Evolutionary conservation across 345 rosid species (phyloP).

Genomic region (Diplotaxis tenuifolia): DNA sequence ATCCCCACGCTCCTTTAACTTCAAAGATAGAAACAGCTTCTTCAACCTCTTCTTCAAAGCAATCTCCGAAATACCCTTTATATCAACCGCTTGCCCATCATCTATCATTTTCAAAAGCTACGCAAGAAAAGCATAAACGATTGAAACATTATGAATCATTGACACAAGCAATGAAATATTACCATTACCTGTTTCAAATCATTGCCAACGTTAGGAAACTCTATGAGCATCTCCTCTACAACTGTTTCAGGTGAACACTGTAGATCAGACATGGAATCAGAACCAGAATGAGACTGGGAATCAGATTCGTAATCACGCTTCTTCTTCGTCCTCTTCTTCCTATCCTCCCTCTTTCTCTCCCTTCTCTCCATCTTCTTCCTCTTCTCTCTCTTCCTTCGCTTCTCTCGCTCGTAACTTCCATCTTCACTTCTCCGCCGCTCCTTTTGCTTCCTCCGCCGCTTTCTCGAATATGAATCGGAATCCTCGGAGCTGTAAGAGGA

Average conservation of each 20-base stretch:
- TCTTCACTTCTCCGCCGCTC: slow-evolving; percentile 43
- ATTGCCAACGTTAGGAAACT: slow-evolving; percentile 61
- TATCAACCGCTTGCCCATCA: slow-evolving; percentile 91
- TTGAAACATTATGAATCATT: background rate
- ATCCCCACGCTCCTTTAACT: slow-evolving; percentile 66
- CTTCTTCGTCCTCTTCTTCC: slow-evolving; percentile 46
- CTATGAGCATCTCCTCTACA: slow-evolving; percentile 47
- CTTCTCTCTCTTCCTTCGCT: slow-evolving; percentile 47
- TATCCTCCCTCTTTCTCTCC: slow-evolving; percentile 43
- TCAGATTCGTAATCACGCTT: slow-evolving; percentile 40
- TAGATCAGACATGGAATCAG: slow-evolving; percentile 40
- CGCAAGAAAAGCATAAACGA: background rate
- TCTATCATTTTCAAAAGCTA: slow-evolving; percentile 90
- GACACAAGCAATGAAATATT: slow-evolving; percentile 11
- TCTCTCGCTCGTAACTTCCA: slow-evolving; percentile 53
- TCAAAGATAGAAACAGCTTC: slow-evolving; percentile 64
- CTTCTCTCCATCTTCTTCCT: slow-evolving; percentile 39
- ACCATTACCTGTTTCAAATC: slow-evolving; percentile 65
- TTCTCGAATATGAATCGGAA: slow-evolving; percentile 46
- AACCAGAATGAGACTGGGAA: slow-evolving; percentile 31
- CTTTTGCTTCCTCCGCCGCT: slow-evolving; percentile 39
- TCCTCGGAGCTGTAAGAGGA: slow-evolving; percentile 45
- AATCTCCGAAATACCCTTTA: slow-evolving; percentile 72
- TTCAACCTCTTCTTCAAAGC: slow-evolving; percentile 58
- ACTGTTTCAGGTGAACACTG: slow-evolving; percentile 48